Evolutionary conservation across 768 basidiomycete species (phyloP).

Genomic region (Sistotremastrum suecicum): DNA sequence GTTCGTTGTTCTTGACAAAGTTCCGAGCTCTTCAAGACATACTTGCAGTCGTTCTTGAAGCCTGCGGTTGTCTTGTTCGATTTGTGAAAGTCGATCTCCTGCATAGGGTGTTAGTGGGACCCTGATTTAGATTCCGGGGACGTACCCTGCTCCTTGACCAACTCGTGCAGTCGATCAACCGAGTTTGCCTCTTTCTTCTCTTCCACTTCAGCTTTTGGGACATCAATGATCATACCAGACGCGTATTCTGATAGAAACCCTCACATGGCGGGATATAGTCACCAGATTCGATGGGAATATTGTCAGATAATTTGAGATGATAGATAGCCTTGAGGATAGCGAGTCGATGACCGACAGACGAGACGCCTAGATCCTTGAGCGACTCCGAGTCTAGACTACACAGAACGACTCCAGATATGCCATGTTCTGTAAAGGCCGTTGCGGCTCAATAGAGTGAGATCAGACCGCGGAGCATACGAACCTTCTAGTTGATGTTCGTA

Average conservation of each 20-base stretch:
- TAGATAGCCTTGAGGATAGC: slow-evolving; percentile 89
- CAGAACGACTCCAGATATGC: slow-evolving; percentile 83
- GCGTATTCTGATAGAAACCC: slow-evolving; percentile 22
- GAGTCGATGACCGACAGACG: slow-evolving; percentile 84
- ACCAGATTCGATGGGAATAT: slow-evolving; percentile 68
- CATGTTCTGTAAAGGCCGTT: slow-evolving; percentile 49
- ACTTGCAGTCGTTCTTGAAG: slow-evolving; percentile 47
- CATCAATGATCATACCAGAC: neutral
- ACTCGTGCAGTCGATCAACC: slow-evolving; percentile 48
- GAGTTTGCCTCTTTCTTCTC: slow-evolving; percentile 40
- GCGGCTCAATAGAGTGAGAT: slow-evolving; percentile 1
- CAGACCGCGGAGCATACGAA: slow-evolving; percentile 19
- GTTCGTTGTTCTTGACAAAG: neutral
- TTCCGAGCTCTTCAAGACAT: slow-evolving; percentile 44
- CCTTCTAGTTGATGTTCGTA: slow-evolving; percentile 77
- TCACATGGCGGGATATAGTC: slow-evolving; percentile 83
- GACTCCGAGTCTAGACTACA: slow-evolving; percentile 71
- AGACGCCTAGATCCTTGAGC: slow-evolving; percentile 75
- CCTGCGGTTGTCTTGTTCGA: slow-evolving; percentile 70
- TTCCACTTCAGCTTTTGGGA: slow-evolving; percentile 37
- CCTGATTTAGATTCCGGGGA: neutral
- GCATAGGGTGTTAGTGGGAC: neutral
- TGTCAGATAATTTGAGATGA: slow-evolving; percentile 71
- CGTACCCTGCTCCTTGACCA: slow-evolving; percentile 66
- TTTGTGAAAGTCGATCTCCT: slow-evolving; percentile 53